Conservation (phyloP, 495 filamentous ascomycete species). For the Daldinia concentrica region DNA sequence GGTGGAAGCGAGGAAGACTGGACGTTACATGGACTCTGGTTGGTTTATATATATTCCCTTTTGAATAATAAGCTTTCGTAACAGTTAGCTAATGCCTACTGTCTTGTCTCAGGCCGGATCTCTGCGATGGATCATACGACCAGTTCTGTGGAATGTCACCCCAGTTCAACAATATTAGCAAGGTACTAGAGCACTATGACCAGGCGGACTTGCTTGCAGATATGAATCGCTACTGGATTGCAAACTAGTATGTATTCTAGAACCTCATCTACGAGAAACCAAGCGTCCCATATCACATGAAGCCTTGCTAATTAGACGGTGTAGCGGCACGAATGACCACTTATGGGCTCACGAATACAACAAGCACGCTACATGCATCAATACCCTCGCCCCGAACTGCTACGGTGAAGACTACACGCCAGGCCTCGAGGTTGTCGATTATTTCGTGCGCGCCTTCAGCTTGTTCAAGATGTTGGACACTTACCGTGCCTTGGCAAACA, state of each 20-base stretch:
- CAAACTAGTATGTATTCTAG: constrained; percentile 50
- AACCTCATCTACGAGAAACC: background rate
- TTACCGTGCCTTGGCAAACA: constrained; percentile 65
- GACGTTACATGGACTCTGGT: constrained; percentile 91
- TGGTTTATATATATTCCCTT: constrained; percentile 8
- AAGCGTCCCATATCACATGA: background rate
- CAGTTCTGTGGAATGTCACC: constrained; percentile 74
- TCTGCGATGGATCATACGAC: constrained; percentile 83
- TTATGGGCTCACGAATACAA: constrained; percentile 91
- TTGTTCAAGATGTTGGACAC: constrained; percentile 69
- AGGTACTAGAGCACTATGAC: constrained; percentile 69
- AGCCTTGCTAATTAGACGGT: constrained; percentile 8
- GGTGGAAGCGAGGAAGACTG: constrained; percentile 76
- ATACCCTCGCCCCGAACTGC: constrained; percentile 75
- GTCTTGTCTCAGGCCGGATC: constrained; percentile 69
- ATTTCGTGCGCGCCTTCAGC: constrained; percentile 65
- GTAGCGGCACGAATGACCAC: constrained; percentile 65
- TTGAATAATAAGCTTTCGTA: background rate
- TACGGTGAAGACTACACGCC: constrained; percentile 69
- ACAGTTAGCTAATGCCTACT: background rate
- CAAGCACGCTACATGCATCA: constrained; percentile 83
- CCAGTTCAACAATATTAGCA: constrained; percentile 74
- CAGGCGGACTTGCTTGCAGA: constrained; percentile 70
- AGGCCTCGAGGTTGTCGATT: constrained; percentile 69
- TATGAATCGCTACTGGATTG: constrained; percentile 83